Conservation (phyloP, 2,329 filamentous ascomycete genomes). For the Fusarium goolgardi region DNA sequence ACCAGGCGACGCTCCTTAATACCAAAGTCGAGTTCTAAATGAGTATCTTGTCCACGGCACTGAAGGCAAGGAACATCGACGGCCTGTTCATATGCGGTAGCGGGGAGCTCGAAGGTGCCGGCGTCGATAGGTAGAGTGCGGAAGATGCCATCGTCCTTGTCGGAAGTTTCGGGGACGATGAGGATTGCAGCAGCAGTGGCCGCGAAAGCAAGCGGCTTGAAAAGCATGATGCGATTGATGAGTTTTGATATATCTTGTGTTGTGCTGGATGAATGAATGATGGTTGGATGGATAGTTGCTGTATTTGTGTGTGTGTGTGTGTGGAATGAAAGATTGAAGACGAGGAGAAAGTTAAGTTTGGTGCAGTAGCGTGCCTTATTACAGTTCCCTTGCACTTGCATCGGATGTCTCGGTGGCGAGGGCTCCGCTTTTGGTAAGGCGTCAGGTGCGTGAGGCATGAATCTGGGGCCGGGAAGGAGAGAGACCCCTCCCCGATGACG, state of each 20-base stretch:
- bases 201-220: constrained; percentile 50
- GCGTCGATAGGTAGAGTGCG: constrained; percentile 54
- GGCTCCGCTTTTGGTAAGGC: constrained; percentile 32
- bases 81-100: constrained; percentile 51
- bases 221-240: constrained; percentile 46
- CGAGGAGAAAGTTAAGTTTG: background rate
- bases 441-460: constrained; percentile 8
- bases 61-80: constrained; percentile 65
- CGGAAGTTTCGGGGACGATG: constrained; percentile 62
- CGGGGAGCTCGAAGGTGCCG: constrained; percentile 54
- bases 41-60: constrained; percentile 61
- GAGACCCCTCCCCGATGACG: constrained; percentile 27
- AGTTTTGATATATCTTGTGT: background rate
- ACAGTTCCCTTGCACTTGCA: constrained; percentile 13
- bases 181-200: constrained; percentile 61
- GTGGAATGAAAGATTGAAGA: constrained; percentile 14
- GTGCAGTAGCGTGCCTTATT: constrained; percentile 24
- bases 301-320: background rate
- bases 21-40: constrained; percentile 66
- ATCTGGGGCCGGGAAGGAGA: constrained; percentile 32
- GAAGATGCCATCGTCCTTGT: constrained; percentile 57
- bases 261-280: background rate
- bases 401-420: constrained; percentile 42
- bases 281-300: background rate
- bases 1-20: constrained; percentile 63